Conservation (phyloP, 306 rosid genomes). For the Parietaria judaica region DNA sequence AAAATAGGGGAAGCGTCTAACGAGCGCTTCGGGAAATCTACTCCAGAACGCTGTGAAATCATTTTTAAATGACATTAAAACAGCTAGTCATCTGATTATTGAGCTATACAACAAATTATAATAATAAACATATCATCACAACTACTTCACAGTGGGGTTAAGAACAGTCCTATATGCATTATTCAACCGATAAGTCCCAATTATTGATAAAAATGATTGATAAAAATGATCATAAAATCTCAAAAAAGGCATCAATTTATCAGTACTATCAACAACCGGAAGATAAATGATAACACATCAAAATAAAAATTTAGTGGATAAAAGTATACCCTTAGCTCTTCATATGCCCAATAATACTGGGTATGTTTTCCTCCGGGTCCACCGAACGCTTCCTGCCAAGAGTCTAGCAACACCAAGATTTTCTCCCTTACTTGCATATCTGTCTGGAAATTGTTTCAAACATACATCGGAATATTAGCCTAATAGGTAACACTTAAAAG, state of each 20-base stretch:
- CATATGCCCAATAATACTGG: constrained; percentile 85
- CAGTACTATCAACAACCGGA: too few species aligned
- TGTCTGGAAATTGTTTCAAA: constrained; percentile 43
- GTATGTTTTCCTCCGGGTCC: constrained; percentile 86
- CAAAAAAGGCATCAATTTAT: too few species aligned
- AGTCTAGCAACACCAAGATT: constrained; percentile 66
- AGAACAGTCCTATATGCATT: neutral
- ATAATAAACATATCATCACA: neutral
- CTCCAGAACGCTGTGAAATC: constrained; percentile 74
- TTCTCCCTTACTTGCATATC: constrained; percentile 95
- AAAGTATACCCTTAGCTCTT: constrained; percentile 64
- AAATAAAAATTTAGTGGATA: constrained; percentile 11
- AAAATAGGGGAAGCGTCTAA: constrained; percentile 67
- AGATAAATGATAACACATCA: constrained; percentile 8
- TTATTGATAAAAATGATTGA: too few species aligned
- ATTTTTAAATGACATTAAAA: constrained; percentile 11
- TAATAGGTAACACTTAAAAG: too few species aligned
- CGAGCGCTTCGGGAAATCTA: constrained; percentile 73
- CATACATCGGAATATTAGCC: neutral
- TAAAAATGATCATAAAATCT: constrained; percentile 4
- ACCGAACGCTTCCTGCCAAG: constrained; percentile 97
- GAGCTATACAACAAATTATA: constrained; percentile 4
- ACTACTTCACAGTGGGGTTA: neutral
- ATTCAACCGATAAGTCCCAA: neutral
- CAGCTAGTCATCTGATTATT: constrained; percentile 4